Evolutionary conservation across 2,329 filamentous ascomycete species (phyloP).

Genomic region (Coniochaeta pulveracea): DNA sequence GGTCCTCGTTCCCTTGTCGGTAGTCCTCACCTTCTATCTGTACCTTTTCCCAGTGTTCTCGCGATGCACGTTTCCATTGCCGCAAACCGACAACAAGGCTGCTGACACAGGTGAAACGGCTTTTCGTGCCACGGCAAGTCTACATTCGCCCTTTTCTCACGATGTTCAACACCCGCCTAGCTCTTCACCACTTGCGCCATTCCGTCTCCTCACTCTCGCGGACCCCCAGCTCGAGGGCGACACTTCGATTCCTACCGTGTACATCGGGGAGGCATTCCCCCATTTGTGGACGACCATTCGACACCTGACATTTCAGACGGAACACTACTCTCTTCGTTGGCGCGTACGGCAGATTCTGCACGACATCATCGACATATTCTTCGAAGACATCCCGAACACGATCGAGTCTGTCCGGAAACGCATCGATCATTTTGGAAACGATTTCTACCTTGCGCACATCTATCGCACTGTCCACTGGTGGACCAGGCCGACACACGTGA

Average conservation of each 20-base stretch:
- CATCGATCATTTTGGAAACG: conserved; percentile 85
- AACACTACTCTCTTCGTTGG: conserved; percentile 34
- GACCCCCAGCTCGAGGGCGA: conserved; percentile 94
- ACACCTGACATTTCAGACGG: conserved; percentile 34
- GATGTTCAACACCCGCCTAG: conserved; percentile 10
- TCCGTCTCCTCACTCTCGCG: conserved; percentile 76
- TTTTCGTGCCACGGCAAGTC: conserved; percentile 26
- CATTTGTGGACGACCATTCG: conserved; percentile 35
- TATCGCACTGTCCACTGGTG: conserved; percentile 79
- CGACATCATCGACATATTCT: conserved; percentile 47
- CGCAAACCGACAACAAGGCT: conserved; percentile 15
- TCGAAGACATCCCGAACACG: conserved; percentile 58
- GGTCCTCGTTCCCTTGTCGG: conserved; percentile 51
- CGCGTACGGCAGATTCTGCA: conserved; percentile 42
- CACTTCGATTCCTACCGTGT: conserved; percentile 60
- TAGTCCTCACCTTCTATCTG: conserved; percentile 64
- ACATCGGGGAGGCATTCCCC: conserved; percentile 40
- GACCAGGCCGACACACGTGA: conserved; percentile 73
- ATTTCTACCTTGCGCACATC: conserved; percentile 88
- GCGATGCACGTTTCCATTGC: conserved; percentile 67
- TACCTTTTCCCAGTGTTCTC: conserved; percentile 80
- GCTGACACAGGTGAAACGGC: conserved; percentile 14
- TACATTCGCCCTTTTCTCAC: conserved; percentile 27
- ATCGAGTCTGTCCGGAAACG: conserved; percentile 62
- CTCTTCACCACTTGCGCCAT: conserved; percentile 46